phyloP scores from a whole-genome alignment of 768 basidiomycete species.

The Grammothele lineata region DNA sequence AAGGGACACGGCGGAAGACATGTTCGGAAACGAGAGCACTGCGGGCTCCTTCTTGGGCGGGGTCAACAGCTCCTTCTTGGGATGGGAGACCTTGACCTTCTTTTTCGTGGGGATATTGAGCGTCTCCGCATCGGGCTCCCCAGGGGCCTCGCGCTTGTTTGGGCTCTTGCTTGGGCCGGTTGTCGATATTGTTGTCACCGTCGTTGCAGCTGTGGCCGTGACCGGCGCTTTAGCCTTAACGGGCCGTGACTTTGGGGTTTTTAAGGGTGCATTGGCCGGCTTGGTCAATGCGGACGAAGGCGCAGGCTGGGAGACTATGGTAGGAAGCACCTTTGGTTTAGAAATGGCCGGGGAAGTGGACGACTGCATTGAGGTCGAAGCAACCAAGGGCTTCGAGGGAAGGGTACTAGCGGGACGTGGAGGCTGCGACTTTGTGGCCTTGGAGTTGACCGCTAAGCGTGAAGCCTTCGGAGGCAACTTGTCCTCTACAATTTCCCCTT shows the following conservation, averaged over 20 bases:
- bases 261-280: no score
- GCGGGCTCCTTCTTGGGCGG: conserved; percentile 15
- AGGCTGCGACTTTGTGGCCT: no score
- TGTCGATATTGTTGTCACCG: no score
- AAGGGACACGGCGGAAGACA: conserved; percentile 12
- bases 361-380: not conserved
- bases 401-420: no score
- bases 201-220: no score
- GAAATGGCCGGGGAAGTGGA: not conserved
- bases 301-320: not conserved
- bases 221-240: no score
- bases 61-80: conserved; percentile 13
- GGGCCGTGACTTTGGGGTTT: no score
- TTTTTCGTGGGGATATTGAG: conserved; percentile 7
- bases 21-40: conserved; percentile 2
- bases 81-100: conserved; percentile 10
- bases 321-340: not conserved
- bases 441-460: not conserved
- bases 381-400: no score
- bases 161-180: not conserved
- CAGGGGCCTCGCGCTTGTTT: conserved; percentile 16
- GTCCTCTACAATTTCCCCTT: conserved; percentile 21
- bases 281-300: not conserved
- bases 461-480: no score
- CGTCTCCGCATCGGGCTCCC: conserved; percentile 11